Evolutionary conservation across 306 rosid genomes (phyloP), one percentile per base, ranked within the genome.

Genomic region (Fragaria nilgerrensis): DNA sequence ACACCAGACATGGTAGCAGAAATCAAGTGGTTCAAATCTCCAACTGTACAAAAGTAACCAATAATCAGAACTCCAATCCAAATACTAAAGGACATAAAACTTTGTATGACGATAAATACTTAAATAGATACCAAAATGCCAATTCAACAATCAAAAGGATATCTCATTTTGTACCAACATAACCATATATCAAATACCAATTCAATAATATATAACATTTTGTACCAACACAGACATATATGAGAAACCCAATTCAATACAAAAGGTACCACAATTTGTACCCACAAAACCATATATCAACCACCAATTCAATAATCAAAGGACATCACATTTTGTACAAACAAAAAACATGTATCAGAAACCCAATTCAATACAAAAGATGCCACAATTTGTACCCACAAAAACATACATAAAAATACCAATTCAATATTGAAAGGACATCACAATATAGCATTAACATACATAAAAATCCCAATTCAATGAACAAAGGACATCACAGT

Each of bases 1-100:
- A 91, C 96, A 5, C 96, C 96, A n/a, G 96, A 91, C 96, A 89
- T 91, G 3, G 96, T 91, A 70, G 93, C 93, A 29, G 93, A 91
- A 45, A 91, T 91, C 91, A 91, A 84, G 80, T 91, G 93, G 81
- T 91, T 91, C 75, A 90, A 36, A 74, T 90, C 96, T 19, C 96
- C 93, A 81, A 90, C 96, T 88, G 88, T 43, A 19, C 34, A 72
- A 81, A 73, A 34, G 11, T 10, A 23, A 13, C 14, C 0, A 32
- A 69, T 15, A 9, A 52, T 37, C 23, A 48, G 22, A 32, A 49
- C 64, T 9, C 32, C 20, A 29, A 22, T 29, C 25, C 41, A 23
- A 2, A 62, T 45, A 2, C 14, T 13, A 10, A 49, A 7, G 45
- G 45, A 43, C 12, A 43, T 8, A 0, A 43, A 8, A 43, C 12